Evolutionary conservation across 1,284 basidiomycete genomes (phyloP).

Genomic region (Rhodofomes roseus): DNA sequence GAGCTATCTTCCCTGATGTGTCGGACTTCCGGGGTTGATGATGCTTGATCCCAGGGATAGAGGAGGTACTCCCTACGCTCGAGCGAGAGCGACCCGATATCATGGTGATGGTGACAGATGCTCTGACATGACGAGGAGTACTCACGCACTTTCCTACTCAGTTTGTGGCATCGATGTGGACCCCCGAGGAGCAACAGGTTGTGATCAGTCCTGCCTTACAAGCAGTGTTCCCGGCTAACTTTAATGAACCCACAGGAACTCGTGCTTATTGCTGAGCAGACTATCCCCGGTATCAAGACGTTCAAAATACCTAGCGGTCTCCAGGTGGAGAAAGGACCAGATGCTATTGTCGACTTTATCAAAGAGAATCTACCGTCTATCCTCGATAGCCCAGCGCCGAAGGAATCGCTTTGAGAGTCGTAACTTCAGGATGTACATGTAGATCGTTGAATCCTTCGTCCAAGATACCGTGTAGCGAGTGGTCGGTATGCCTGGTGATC

Average conservation of each 20-base stretch:
- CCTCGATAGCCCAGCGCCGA: background rate
- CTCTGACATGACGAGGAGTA: background rate
- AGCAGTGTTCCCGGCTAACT: background rate
- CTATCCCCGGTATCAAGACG: slow-evolving; percentile 17
- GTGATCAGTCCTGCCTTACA: background rate
- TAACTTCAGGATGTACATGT: too few species aligned
- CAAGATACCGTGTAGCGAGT: too few species aligned
- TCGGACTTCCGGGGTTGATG: background rate
- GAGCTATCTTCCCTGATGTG: background rate
- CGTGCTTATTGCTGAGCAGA: slow-evolving; percentile 17
- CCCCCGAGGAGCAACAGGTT: slow-evolving; percentile 18
- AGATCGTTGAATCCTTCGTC: too few species aligned
- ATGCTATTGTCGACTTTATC: slow-evolving; percentile 22
- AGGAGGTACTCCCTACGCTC: slow-evolving; percentile 14
- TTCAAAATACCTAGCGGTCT: slow-evolving; percentile 19
- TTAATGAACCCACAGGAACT: slow-evolving; percentile 11
- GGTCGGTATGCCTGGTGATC: too few species aligned
- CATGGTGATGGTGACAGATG: slow-evolving; percentile 7
- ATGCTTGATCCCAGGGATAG: slow-evolving; percentile 11
- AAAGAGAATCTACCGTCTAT: slow-evolving; percentile 17
- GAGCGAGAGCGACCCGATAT: slow-evolving; percentile 18
- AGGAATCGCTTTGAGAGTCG: background rate
- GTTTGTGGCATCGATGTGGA: slow-evolving; percentile 25
- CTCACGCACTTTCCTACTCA: background rate
- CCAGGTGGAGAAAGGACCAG: slow-evolving; percentile 21